Base-by-base conservation (phyloP, 2,329 filamentous ascomycete species). In the Clarireedia homoeocarpa region DNA sequence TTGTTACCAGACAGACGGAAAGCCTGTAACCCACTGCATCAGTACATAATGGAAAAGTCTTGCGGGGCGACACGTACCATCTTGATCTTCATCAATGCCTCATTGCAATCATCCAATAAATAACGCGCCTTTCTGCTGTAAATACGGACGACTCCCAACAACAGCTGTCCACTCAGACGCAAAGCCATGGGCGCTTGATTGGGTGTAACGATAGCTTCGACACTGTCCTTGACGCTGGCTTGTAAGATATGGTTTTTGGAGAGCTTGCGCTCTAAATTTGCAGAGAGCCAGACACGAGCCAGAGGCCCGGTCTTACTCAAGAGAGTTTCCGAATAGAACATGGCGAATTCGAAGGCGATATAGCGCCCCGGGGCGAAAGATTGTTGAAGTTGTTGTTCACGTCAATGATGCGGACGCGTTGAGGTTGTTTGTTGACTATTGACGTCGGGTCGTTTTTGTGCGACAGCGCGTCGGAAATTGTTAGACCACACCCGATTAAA, bases 311-410 rank as follows among this genome's bases (percentile, higher is more conserved):
- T 96, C 85, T 96, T 96, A 72, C 91, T 91, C 67, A 99, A 83
- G 58, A 99, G 83, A 55, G 90, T 91, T 77, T 96, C 91, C 53
- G 94, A 96, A 73, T 96, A 97, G 75, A 99, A 99, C 94, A 99
- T 99, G 71, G 69, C 75, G 74, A 65, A 40, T 39, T 26, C 20
- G 26, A 38, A 26, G 27, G 12, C 17, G 26, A 17, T 44, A 44
- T 50, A 5, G 53, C 53, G 53, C 53, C 38, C 38, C 51, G 24
- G 26, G 46, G 53, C 53, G 38, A 38, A 20, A 24, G 10, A 15
- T 4, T 34, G 10, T 38, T 17, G 20, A 17, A 14, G 23, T 51
- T 36, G 17, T 20, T 24, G 17, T 9, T 34, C 20, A 24, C 38
- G 30, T 39, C 27, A 24, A 34, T 30, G 36, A 34, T 34, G 3